These are phyloP conservation scores for Hippophae rhamnoides DNA, from an alignment of 306 rosid genomes.

Conservation along the genomic window DNA sequence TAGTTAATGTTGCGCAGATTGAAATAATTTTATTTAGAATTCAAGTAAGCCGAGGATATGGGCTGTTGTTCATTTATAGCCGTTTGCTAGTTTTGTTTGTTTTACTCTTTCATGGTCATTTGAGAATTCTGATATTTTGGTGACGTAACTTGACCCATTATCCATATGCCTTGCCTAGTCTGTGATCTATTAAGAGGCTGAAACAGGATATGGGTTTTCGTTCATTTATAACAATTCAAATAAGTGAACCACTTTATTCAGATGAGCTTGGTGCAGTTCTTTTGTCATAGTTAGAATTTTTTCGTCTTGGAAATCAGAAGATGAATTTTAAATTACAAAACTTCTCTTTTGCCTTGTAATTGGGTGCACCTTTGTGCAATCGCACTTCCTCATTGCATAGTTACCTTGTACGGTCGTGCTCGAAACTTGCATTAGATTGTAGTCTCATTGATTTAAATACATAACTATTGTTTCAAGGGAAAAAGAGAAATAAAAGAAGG, in stretches of 20 bases:
- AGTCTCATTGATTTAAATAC: too few species aligned
- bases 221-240: too few species aligned
- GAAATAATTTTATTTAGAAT: neutral
- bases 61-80: neutral
- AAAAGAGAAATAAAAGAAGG: too few species aligned
- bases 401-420: neutral
- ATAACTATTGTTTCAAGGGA: too few species aligned
- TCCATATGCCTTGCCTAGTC: neutral
- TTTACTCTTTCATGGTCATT: constrained; percentile 1
- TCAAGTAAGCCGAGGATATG: neutral
- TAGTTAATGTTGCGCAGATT: neutral
- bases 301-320: constrained; percentile 6
- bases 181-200: constrained; percentile 4
- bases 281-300: neutral
- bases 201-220: neutral
- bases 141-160: neutral
- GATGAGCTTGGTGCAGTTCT: neutral
- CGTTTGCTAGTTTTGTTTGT: neutral
- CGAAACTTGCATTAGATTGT: too few species aligned
- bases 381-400: constrained; percentile 6
- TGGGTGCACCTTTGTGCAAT: constrained; percentile 3
- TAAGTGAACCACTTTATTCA: neutral
- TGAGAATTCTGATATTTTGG: neutral
- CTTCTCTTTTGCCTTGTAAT: constrained; percentile 5
- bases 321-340: neutral